Evolutionary conservation across 345 rosid genomes (phyloP), one percentile per base, ranked within the genome.

Genomic region (thale cress (Arabidopsis thaliana)): DNA sequence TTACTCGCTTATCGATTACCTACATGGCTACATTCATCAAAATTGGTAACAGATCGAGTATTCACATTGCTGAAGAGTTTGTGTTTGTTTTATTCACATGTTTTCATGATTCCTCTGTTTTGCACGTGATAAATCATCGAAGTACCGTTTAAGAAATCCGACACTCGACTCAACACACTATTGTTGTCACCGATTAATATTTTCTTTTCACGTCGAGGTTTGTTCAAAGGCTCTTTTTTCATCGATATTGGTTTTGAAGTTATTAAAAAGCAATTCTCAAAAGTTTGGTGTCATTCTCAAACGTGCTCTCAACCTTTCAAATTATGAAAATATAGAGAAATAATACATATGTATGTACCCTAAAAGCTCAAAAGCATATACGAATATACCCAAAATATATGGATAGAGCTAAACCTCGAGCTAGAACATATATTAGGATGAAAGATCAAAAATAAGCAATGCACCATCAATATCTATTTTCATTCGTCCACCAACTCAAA

Each of bases 291-390:
- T 71, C 71, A 11, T 11, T 55, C 14, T 56, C 50, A 55, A 24
- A 73, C 65, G 65, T 73, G 71, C 71, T 56, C 49, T 25, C 71
- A 34, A 65, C 71, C 49, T 34, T 56, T 24, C 25, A 48, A 22
- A 14, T 63, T 41, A 45, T 41, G 46, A 38, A 11, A 50, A 51
- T 62, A 72, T 22, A 72, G n/a, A 52, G 2, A 56, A 45, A 45
- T 22, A 22, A 36, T 38, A 72, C 30, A 59, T 48, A 23, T 33
- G 5, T 22, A 20, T 41, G 25, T 37, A 59, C 32, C 14, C 61
- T 46, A 14, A 59, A 36, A 36, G 38, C 50, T 38, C 16, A 36
- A 51, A 61, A 72, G 10, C 42, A 72, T 38, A 60, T 38, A 60
- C n/a, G 24, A 10, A 20, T 58, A 70, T 41, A 28, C 61, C 67